Evolutionary conservation across 1,139 yeast genomes (phyloP).

Genomic region (Sugiyamaella paludigena): DNA sequence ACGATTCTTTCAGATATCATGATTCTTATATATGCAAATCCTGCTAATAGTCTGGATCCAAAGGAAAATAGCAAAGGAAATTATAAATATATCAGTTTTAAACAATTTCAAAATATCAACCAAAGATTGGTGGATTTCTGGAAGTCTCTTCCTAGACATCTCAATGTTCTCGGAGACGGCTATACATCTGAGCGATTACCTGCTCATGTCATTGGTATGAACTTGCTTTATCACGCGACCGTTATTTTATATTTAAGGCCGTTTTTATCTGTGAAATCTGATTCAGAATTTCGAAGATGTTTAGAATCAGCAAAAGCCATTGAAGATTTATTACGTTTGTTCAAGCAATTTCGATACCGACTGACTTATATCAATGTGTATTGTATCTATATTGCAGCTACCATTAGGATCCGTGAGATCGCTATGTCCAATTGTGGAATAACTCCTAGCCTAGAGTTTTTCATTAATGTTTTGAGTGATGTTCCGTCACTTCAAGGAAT

Average conservation of each 20-base stretch:
- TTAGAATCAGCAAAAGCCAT: constrained; percentile 15
- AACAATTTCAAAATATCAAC: constrained; percentile 10
- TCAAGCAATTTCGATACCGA: constrained; percentile 9
- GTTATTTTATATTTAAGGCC: constrained; percentile 14
- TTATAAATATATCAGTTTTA: constrained; percentile 9
- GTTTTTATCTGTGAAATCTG: constrained; percentile 4
- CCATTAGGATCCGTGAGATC: constrained; percentile 15
- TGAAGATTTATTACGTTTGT: constrained; percentile 14
- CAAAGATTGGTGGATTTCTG: constrained; percentile 9
- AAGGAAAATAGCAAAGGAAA: constrained; percentile 1
- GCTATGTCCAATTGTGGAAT: constrained; percentile 10
- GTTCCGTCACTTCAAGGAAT: constrained; percentile 13
- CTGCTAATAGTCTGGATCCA: constrained; percentile 10
- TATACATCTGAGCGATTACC: constrained; percentile 14
- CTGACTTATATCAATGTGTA: constrained; percentile 12
- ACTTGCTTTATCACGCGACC: constrained; percentile 13
- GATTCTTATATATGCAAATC: constrained; percentile 14
- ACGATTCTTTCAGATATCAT: constrained; percentile 16
- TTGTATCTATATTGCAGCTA: constrained; percentile 15
- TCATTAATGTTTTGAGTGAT: constrained; percentile 9
- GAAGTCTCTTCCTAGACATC: constrained; percentile 11
- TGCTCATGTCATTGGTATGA: constrained; percentile 15
- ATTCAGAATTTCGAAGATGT: constrained; percentile 12
- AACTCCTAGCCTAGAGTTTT: constrained; percentile 15
- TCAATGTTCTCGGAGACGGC: constrained; percentile 16